Base-by-base conservation (phyloP, 176 grass and related monocot species). In the Dendrocalamus sinicus region DNA sequence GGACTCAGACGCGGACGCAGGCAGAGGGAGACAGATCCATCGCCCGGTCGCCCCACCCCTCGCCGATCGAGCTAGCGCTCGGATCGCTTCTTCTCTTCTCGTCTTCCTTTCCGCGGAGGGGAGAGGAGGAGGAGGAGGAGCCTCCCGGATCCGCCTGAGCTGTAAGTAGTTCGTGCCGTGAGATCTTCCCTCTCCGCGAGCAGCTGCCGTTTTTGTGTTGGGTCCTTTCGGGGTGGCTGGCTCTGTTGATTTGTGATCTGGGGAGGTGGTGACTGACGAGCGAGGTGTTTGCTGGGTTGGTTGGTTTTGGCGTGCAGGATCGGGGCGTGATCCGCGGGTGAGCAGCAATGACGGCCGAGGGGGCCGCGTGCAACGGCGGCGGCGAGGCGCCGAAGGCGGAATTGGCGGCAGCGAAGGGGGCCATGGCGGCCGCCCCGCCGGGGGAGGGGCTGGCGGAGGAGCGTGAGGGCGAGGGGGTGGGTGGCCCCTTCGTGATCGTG, bases 331-430 rank as follows among this genome's bases (percentile, higher is more conserved):
- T 91, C 79, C 72, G 72, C 67, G 79, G 70, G 47, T 44, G 15
- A 43, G 67, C 19, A 59, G 84, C 87, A 85, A 94, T 91, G 89
- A 87, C 92, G 86, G 89, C 89, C 71, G 80, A 94, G 72, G 83
- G 79, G 64, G 79, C 62, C 44, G 72, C 88, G 58, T 70, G 66
- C 85, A 75, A 55, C 77, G 89, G 67, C 80, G 78, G 32, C 35
- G 54, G 45, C 64, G 83, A 72, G 79, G 87, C 83, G 59, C 81
- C 72, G 2, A 80, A 68, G 72, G 84, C 79, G 80, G 84, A 84
- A 85, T 89, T 89, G 48, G 44, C 64, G n/a, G 64, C 70, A 24
- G 76, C 61, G 53, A 80, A 86, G 87, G 81, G 3, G 22, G 52
- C 12, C 32, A 32, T 67, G n/a, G 26, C n/a, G 1, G 45, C 32